phyloP scores from a whole-genome alignment of 106 monocot genomes.

The Phalaenopsis aphrodite region DNA sequence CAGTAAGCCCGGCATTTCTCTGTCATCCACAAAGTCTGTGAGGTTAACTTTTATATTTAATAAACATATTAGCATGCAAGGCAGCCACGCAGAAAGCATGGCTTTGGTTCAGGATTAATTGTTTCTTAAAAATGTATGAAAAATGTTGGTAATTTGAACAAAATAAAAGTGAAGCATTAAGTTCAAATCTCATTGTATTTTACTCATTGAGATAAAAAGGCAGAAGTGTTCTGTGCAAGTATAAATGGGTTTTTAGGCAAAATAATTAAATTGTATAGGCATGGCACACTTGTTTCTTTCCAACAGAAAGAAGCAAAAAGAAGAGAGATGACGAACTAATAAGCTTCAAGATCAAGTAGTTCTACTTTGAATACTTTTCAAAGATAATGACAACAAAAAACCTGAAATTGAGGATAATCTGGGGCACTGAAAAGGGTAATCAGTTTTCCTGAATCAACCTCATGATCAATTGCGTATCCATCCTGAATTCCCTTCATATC shows the following conservation, averaged over 20 bases:
- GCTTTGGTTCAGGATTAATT: no score
- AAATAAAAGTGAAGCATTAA: background rate
- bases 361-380: background rate
- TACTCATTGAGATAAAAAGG: background rate
- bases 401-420: constrained; percentile 99
- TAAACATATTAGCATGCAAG: no score
- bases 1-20: background rate
- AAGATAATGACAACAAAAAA: constrained; percentile 8
- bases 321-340: background rate
- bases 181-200: background rate
- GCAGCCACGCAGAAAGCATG: no score
- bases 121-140: no score
- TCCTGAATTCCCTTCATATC: constrained; percentile 69
- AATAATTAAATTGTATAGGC: background rate
- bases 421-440: constrained; percentile 96
- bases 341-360: background rate
- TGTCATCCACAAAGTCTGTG: background rate
- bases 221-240: background rate
- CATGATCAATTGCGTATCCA: constrained; percentile 90
- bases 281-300: background rate
- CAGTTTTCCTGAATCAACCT: constrained; percentile 74
- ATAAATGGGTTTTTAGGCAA: background rate
- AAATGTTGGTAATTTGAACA: background rate
- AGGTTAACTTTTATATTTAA: background rate
- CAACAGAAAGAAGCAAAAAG: background rate